These are phyloP conservation scores for Mucor plumbeus DNA, from an alignment of 371 early-diverging fungal genomes.

Conservation along the genomic window DNA sequence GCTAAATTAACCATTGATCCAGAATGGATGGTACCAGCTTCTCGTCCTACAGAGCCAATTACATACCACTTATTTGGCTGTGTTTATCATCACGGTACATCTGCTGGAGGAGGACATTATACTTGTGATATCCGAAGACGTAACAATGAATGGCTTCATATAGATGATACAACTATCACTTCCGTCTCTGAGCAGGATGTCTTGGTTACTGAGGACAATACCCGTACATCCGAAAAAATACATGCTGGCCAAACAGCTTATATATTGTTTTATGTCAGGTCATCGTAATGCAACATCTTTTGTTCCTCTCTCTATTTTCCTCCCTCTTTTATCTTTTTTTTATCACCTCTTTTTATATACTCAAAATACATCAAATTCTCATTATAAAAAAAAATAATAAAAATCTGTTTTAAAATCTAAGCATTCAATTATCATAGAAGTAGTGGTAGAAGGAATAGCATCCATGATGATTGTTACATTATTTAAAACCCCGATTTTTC, in stretches of 20 bases:
- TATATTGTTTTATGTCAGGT: constrained; percentile 53
- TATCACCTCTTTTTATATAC: constrained; percentile 2
- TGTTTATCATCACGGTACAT: constrained; percentile 94
- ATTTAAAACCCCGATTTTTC: too few relatives aligned
- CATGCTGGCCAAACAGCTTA: constrained; percentile 54
- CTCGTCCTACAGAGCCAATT: constrained; percentile 42
- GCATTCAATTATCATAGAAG: too few relatives aligned
- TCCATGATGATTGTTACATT: background rate
- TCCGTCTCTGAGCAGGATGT: constrained; percentile 73
- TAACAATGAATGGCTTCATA: constrained; percentile 85
- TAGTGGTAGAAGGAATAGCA: background rate
- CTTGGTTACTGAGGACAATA: constrained; percentile 51
- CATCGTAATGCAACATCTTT: constrained; percentile 18
- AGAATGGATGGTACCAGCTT: constrained; percentile 66
- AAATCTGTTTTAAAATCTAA: background rate
- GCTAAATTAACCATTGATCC: constrained; percentile 68
- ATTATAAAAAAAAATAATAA: constrained; percentile 4
- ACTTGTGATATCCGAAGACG: constrained; percentile 88
- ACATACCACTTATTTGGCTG: constrained; percentile 67
- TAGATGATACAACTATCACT: constrained; percentile 87
- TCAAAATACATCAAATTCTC: background rate
- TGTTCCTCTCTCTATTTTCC: background rate
- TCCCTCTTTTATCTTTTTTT: background rate
- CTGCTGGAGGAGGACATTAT: constrained; percentile 95
- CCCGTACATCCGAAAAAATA: constrained; percentile 48